phyloP scores from a whole-genome alignment of 164 flowering plant genomes.

The Dillenia suffruticosa region DNA sequence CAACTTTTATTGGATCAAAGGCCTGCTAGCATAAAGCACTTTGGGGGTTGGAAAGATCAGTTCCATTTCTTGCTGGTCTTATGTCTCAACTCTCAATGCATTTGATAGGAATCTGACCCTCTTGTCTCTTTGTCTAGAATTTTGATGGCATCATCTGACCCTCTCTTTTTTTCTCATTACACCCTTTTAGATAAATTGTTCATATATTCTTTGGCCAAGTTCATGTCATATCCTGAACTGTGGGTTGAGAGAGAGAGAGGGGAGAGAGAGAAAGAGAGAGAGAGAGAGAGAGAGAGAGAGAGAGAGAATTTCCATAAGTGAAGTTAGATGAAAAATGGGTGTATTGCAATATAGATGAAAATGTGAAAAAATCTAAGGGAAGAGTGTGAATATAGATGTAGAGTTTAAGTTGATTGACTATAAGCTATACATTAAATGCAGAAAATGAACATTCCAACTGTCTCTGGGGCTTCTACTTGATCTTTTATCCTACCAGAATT shows the following conservation, averaged over 20 bases:
- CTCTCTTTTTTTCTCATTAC: too few species aligned
- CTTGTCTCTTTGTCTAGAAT: conserved; percentile 54
- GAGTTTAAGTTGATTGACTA: background rate
- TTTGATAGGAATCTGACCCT: conserved; percentile 18
- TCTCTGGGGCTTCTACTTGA: too few species aligned
- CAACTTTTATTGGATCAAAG: background rate
- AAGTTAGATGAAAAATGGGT: background rate
- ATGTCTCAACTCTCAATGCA: background rate
- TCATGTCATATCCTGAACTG: too few species aligned
- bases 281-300: conserved; percentile 6
- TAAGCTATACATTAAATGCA: too few species aligned
- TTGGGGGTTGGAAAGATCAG: too few species aligned
- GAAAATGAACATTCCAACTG: too few species aligned
- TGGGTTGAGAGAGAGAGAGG: background rate
- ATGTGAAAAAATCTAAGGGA: background rate
- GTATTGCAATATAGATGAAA: background rate
- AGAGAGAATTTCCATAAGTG: background rate
- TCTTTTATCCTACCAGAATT: too few species aligned
- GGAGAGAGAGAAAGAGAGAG: conserved; percentile 9
- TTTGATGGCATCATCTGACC: conserved; percentile 33
- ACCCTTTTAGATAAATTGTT: too few species aligned
- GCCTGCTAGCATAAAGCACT: background rate
- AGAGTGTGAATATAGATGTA: background rate
- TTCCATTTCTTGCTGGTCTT: too few species aligned
- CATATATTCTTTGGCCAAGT: too few species aligned